Evolutionary conservation across 257 asterid genomes (phyloP), one percentile per base, ranked within the genome.

Genomic region (Scutellaria galericulata): DNA sequence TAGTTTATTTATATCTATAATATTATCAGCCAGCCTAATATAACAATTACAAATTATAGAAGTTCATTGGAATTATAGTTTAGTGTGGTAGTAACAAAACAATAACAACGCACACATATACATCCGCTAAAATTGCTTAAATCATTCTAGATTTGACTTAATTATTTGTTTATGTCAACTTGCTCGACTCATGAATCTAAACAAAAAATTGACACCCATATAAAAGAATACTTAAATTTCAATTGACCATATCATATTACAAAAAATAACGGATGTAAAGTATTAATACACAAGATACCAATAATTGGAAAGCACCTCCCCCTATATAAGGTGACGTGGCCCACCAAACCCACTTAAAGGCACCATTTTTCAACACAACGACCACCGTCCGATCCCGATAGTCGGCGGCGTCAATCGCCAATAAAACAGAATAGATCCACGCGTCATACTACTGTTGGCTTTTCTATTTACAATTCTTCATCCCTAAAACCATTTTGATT

Each of bases 401-500:
- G 78, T 78, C 84, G 90, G 90, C 84, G 80, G 78, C 83, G 78
- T 71, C 77, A 50, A 57, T 71, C 77, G 41, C 58, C 79, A 11
- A 44, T 47, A 46, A 10, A 48, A 63, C 67, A 59, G 45, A 42
- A 31, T 9, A 1, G 4, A 3, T 72, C 82, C 83, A 82, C 83
- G 89, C 78, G 83, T 82, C 72, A 0, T 9, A 0, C 22, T 39
- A 3, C 15, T 31, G 77, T 67, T 82, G 83, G 82, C 24, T 10
- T 3, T 3, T 14, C 22, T 72, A 42, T 18, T 52, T 48, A 64
- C 66, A 12, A 73, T 59, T 41, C 7, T 78, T 80, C 77, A 67
- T 68, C 61, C 66, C 68, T 27, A 70, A 69, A 66, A 14, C 10
- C 46, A 35, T 24, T n/a, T 64, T 68, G 14, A 7, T 20, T 24